phyloP scores from a whole-genome alignment of 2,329 filamentous ascomycete genomes.

The Penicillium janthinellum region DNA sequence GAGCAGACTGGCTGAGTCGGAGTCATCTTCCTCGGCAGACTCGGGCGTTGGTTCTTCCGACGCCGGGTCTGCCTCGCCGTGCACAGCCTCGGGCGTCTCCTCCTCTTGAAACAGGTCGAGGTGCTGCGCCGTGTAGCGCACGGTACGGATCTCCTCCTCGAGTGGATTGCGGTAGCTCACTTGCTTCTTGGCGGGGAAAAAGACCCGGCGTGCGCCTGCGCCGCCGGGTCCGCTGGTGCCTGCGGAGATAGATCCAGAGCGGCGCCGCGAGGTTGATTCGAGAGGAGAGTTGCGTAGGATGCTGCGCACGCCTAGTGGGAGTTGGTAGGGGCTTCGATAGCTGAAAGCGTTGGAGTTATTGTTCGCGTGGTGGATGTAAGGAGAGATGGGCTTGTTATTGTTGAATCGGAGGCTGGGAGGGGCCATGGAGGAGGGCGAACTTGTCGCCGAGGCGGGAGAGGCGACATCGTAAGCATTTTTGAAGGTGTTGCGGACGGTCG shows the following conservation, averaged over 20 bases:
- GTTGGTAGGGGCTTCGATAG: constrained; percentile 40
- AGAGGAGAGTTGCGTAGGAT: constrained; percentile 53
- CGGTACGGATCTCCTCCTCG: constrained; percentile 61
- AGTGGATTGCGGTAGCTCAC: constrained; percentile 59
- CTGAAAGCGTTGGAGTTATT: constrained; percentile 16
- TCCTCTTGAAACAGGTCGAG: constrained; percentile 51
- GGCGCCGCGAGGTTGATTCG: constrained; percentile 37
- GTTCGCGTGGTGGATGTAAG: constrained; percentile 26
- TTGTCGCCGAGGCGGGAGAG: constrained; percentile 42
- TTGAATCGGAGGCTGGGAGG: constrained; percentile 28
- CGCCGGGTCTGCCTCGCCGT: constrained; percentile 12
- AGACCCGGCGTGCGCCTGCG: constrained; percentile 39
- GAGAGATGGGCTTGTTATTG: constrained; percentile 32
- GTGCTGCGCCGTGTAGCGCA: constrained; percentile 57
- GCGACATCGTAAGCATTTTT: constrained; percentile 58
- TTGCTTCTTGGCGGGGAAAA: constrained; percentile 59
- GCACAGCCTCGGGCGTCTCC: constrained; percentile 16
- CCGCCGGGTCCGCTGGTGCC: constrained; percentile 33
- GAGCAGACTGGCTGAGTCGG: constrained; percentile 30
- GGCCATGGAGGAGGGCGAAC: constrained; percentile 36
- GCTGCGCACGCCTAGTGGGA: constrained; percentile 48
- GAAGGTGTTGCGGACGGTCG: constrained; percentile 64
- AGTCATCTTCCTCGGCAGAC: constrained; percentile 28
- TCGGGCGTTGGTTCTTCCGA: constrained; percentile 23
- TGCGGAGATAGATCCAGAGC: constrained; percentile 43